Evolutionary conservation across 345 rosid genomes (phyloP).

Genomic region (Salix arbutifolia): DNA sequence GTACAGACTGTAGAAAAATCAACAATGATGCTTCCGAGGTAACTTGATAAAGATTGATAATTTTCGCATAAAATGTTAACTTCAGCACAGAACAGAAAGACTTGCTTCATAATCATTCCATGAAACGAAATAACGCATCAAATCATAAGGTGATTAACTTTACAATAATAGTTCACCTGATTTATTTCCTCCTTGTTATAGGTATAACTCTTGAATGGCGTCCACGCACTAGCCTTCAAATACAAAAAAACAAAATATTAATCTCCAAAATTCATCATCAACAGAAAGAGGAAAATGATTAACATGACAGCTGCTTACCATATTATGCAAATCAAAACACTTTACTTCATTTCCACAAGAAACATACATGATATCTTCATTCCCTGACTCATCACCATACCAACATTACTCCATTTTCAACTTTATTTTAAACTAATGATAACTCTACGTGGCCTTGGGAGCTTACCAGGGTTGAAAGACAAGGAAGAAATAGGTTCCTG

Average conservation of each 20-base stretch:
- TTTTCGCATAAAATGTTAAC: too few relatives aligned
- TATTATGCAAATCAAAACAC: conserved; percentile 63
- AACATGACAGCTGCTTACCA: conserved; percentile 40
- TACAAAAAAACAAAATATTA: neutral
- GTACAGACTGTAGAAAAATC: too few relatives aligned
- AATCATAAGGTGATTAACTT: neutral
- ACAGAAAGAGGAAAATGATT: neutral
- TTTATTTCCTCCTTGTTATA: conserved; percentile 88
- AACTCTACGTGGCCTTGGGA: neutral
- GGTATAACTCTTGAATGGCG: conserved; percentile 53
- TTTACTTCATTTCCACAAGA: conserved; percentile 64
- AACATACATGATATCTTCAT: conserved; percentile 68
- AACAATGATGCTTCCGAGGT: too few relatives aligned
- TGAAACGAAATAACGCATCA: neutral
- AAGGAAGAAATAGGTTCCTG: conserved; percentile 65
- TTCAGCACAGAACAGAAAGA: too few relatives aligned
- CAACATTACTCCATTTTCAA: neutral
- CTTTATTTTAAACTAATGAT: neutral
- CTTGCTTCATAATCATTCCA: too few relatives aligned
- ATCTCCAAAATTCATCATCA: conserved; percentile 38
- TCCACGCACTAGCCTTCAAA: conserved; percentile 46
- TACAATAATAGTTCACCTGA: conserved; percentile 43
- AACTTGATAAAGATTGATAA: too few relatives aligned
- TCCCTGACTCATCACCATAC: conserved; percentile 36
- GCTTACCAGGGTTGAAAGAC: conserved; percentile 69